Evolutionary conservation across 345 rosid species (phyloP).

Genomic region (Arabis hirsuta): DNA sequence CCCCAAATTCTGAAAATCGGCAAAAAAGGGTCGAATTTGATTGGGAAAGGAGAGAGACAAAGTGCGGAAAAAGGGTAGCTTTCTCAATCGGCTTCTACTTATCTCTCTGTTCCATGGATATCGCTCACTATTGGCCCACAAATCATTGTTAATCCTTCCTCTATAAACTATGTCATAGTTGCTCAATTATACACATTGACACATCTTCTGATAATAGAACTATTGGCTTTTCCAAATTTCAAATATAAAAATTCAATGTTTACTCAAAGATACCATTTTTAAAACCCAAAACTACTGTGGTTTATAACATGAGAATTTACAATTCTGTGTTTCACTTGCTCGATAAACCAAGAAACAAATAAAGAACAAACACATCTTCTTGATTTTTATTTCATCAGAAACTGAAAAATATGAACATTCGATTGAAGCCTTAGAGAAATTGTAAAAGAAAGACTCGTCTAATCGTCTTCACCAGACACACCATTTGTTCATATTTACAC

Average conservation of each 20-base stretch:
- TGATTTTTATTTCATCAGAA: background rate
- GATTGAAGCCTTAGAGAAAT: background rate
- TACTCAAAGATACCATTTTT: background rate
- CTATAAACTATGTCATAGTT: conserved; percentile 1
- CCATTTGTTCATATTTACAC: background rate
- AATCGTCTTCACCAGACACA: background rate
- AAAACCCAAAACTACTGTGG: background rate
- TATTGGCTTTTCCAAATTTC: background rate
- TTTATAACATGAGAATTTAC: background rate
- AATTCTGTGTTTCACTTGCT: too few relatives aligned
- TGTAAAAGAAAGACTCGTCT: too few relatives aligned
- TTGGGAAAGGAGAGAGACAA: background rate
- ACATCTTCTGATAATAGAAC: conserved; percentile 12
- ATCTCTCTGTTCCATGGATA: conserved; percentile 32
- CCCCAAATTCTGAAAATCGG: background rate
- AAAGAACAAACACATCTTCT: background rate
- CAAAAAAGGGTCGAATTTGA: conserved; percentile 15
- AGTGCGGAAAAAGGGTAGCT: conserved; percentile 25
- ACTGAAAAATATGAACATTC: conserved; percentile 21
- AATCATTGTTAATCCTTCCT: conserved; percentile 25
- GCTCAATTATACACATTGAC: conserved; percentile 18
- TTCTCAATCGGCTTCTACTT: conserved; percentile 27
- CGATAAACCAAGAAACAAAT: background rate
- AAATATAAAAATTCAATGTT: background rate
- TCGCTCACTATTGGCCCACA: conserved; percentile 37